Conservation (phyloP, 768 basidiomycete species). For the Mycena amicta region DNA sequence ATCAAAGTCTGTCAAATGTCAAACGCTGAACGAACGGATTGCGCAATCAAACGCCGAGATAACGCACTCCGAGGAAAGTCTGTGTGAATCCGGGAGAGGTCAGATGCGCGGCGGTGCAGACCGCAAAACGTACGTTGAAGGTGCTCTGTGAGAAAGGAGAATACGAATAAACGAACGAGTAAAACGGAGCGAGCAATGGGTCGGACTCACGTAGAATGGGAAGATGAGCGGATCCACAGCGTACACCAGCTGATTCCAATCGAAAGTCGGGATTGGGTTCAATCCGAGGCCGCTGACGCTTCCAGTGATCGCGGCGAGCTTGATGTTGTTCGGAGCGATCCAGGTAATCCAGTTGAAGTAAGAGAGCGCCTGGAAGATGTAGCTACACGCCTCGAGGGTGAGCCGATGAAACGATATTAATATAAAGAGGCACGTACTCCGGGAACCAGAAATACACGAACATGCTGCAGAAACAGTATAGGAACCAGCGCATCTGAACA, state of each 20-base stretch:
- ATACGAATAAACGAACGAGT: not conserved
- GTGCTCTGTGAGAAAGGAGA: constrained; percentile 10
- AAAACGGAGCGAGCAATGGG: constrained; percentile 26
- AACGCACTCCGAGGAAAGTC: constrained; percentile 9
- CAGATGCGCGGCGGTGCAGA: too few species aligned
- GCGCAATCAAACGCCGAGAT: not conserved
- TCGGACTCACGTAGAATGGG: constrained; percentile 38
- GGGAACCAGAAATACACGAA: constrained; percentile 31
- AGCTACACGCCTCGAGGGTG: constrained; percentile 23
- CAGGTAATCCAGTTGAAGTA: constrained; percentile 45
- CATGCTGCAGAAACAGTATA: constrained; percentile 36
- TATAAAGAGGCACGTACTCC: constrained; percentile 10
- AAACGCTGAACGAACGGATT: not conserved
- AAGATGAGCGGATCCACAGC: constrained; percentile 31
- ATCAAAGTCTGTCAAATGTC: constrained; percentile 9
- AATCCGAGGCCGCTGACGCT: constrained; percentile 36
- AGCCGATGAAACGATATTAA: constrained; percentile 29
- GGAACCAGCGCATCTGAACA: constrained; percentile 40
- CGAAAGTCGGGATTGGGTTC: constrained; percentile 34
- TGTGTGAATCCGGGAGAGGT: too few species aligned
- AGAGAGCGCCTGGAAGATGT: constrained; percentile 32
- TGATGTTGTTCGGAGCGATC: constrained; percentile 36
- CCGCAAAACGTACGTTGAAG: constrained; percentile 10
- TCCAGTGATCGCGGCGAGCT: constrained; percentile 32
- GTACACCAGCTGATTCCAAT: constrained; percentile 34